Base-by-base conservation (phyloP, 345 rosid species). In the Anacardium occidentale region DNA sequence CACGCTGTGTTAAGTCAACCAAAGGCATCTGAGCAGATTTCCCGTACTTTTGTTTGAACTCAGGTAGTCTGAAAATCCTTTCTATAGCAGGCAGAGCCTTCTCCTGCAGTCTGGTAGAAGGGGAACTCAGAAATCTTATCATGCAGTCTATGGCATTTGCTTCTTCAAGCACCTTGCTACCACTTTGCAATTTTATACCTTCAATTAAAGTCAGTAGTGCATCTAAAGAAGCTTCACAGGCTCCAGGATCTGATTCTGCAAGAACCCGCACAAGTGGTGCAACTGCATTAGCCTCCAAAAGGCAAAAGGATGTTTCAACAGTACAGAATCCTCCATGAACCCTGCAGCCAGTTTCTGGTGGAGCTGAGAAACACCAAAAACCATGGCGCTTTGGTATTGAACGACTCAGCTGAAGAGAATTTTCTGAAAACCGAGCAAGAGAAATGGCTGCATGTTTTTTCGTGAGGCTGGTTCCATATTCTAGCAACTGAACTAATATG, bases 1-100 rank as follows among this genome's bases (percentile, higher is more conserved):
- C 94, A 15, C 88, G 78, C 74, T 83, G 91, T 5, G 94, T 87
- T 68, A 89, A 76, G 73, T 89, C 91, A 50, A 89, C 89, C 47
- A 89, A 71, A 37, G 87, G 85, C 82, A 83, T 81, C 74, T 85
- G 91, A 18, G 91, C 94, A 42, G 88, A 74, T 24, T 74, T 54
- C 24, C 94, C 91, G 22, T 84, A 89, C 80, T 82, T 85, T 32
- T 64, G 83, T 74, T 80, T 85, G 72, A 78, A 75, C 78, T 87
- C 94, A 24, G 87, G 88, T 71, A 84, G 65, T 73, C 86, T 79
- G 75, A 89, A 89, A 60, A 89, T 80, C 82, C 89, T 83, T 72
- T 89, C 90, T 52, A 89, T 52, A 45, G 88, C 87, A 59, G 53
- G 62, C n/a, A 89, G 77, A 22, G 90, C 80, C 79, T 89, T 85